Base-by-base conservation (phyloP, 2,329 filamentous ascomycete genomes). In the Diaporthe ilicicola region DNA sequence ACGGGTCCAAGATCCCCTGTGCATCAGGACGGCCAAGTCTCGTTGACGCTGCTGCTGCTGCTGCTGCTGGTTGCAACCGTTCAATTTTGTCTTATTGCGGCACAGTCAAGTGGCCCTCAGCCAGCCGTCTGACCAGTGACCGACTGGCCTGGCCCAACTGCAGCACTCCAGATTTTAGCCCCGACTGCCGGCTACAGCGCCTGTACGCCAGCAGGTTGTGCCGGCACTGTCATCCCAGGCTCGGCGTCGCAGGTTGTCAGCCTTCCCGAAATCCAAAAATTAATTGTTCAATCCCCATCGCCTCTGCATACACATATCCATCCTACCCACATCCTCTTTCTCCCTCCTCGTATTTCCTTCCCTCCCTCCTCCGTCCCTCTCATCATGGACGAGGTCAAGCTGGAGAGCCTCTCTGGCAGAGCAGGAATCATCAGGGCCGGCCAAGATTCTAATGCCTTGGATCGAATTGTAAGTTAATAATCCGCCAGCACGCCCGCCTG, bases 371-470 rank as follows among this genome's bases (percentile, higher is more conserved):
- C 67, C 65, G 53, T 67, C 66, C 65, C 48, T 32, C 71, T 55
- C 44, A 65, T 29, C 22, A 65, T 67, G 68, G 62, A 72, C 62
- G 73, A 72, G 70, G 70, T 75, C 74, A 79, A 77, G 74, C 82
- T 82, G 81, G 80, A 83, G 78, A 78, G 80, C 71, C 78, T 81
- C 66, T 85, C 85, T 73, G 87, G 87, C 79, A 87, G 86, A 82
- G 88, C 87, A 76, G 88, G 88, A 77, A 80, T 89, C 75, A 85
- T 91, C 76, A 83, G 86, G 78, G 84, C 88, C 75, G 78, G 84
- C 73, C 82, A 86, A 65, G 84, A 86, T 80, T 85, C 83, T 73
- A 83, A 82, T 73, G 83, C 80, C 75, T 85, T 91, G 83, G 87
- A 88, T 74, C 87, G 86, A 78, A 83, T 91, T 83, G 89, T 91